Evolutionary conservation across 306 rosid species (phyloP).

Genomic region (Echinosophora koreensis): DNA sequence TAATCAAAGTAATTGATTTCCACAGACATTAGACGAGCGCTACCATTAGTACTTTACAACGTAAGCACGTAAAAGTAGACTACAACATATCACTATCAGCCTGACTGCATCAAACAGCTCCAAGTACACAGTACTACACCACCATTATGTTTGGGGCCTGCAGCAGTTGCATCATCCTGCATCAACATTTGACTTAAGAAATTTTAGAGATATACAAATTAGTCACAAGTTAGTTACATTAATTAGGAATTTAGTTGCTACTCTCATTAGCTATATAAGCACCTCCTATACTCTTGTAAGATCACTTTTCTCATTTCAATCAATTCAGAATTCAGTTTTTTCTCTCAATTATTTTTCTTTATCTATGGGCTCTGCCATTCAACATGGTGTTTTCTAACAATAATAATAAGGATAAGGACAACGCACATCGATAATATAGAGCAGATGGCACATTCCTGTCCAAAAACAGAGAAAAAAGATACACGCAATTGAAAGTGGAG

Average conservation of each 20-base stretch:
- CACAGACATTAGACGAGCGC: neutral
- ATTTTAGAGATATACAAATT: no score
- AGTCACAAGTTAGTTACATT: no score
- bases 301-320: no score
- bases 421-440: neutral
- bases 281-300: no score
- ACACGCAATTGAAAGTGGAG: neutral
- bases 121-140: neutral
- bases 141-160: neutral
- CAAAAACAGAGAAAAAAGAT: neutral
- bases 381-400: no score
- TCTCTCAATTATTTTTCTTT: no score
- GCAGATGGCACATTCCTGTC: conserved; percentile 47
- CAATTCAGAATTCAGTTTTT: no score
- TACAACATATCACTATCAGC: neutral
- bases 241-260: no score
- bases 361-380: no score
- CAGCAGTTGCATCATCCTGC: conserved; percentile 37
- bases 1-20: neutral
- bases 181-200: conserved; percentile 18
- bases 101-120: conserved; percentile 28
- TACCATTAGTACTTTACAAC: neutral
- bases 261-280: no score
- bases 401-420: neutral
- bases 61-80: neutral